Evolutionary conservation across 2,329 filamentous ascomycete species (phyloP).

Genomic region (Aspergillus fischeri): DNA sequence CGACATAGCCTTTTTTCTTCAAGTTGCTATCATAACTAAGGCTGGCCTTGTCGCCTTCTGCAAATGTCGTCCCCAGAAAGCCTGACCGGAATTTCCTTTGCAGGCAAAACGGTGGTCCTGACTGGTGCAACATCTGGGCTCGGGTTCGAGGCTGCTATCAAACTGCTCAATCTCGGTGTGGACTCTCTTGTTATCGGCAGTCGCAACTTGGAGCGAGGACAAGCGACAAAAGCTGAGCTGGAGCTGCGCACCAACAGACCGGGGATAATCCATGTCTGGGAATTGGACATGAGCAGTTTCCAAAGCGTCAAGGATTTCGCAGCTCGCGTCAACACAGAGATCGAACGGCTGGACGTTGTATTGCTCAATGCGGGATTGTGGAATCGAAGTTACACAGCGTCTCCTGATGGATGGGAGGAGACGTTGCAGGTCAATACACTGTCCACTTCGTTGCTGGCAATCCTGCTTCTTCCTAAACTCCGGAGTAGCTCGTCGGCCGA

Average conservation of each 20-base stretch:
- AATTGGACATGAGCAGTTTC: constrained; percentile 46
- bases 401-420: constrained; percentile 47
- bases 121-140: constrained; percentile 51
- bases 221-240: constrained; percentile 39
- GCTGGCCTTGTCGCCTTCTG: constrained; percentile 27
- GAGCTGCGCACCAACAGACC: constrained; percentile 26
- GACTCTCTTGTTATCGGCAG: constrained; percentile 45
- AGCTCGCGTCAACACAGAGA: constrained; percentile 30
- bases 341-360: constrained; percentile 42
- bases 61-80: constrained; percentile 34
- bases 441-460: constrained; percentile 51
- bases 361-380: constrained; percentile 46
- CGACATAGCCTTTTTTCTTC: background rate
- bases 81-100: constrained; percentile 36
- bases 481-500: constrained; percentile 28
- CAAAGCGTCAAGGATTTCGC: constrained; percentile 44
- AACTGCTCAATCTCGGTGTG: constrained; percentile 42
- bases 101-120: constrained; percentile 45
- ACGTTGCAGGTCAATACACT: constrained; percentile 57
- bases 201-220: constrained; percentile 41
- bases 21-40: constrained; percentile 14
- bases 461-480: constrained; percentile 50
- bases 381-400: constrained; percentile 32
- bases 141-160: constrained; percentile 48
- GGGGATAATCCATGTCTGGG: constrained; percentile 41